Percentiles rank a stretch among this genome's conserved stretches.
Evolutionary conservation across 352 stramenopile species (phyloP).

Genomic region (Pythium insidiosum): DNA sequence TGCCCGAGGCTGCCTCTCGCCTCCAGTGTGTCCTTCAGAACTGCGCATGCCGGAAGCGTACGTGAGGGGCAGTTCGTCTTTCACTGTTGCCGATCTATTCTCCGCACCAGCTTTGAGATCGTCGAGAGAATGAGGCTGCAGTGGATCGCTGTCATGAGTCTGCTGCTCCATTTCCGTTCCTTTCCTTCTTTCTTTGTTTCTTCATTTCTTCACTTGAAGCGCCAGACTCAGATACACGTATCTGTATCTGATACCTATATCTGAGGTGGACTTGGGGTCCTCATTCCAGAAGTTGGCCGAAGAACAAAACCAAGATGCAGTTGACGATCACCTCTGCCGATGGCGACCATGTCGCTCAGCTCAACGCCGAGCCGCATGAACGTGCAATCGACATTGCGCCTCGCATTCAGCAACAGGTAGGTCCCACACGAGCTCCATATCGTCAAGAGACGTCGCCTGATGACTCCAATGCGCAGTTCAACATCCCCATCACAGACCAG

Average conservation of each 20-base stretch:
- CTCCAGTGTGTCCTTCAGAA: slow-evolving; percentile 79
- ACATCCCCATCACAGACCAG: slow-evolving; percentile 40
- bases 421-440: neutral
- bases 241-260: neutral
- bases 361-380: slow-evolving; percentile 44
- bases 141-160: no score
- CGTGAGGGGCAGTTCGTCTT: no score
- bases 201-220: slow-evolving; percentile 4
- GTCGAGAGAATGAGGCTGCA: no score
- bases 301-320: no score
- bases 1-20: slow-evolving; percentile 64
- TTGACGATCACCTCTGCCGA: slow-evolving; percentile 54
- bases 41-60: no score
- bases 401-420: slow-evolving; percentile 49
- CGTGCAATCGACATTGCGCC: slow-evolving; percentile 25
- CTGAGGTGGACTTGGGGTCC: no score
- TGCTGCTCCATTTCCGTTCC: no score
- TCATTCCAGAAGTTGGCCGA: no score
- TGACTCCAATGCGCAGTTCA: slow-evolving; percentile 59
- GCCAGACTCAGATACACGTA: neutral
- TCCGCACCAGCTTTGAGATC: slow-evolving; percentile 18
- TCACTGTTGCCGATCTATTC: no score
- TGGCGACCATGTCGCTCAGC: slow-evolving; percentile 41
- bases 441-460: neutral
- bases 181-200: no score